phyloP scores from a whole-genome alignment of 2,329 filamentous ascomycete species.

The Neofusicoccum cordaticola region DNA sequence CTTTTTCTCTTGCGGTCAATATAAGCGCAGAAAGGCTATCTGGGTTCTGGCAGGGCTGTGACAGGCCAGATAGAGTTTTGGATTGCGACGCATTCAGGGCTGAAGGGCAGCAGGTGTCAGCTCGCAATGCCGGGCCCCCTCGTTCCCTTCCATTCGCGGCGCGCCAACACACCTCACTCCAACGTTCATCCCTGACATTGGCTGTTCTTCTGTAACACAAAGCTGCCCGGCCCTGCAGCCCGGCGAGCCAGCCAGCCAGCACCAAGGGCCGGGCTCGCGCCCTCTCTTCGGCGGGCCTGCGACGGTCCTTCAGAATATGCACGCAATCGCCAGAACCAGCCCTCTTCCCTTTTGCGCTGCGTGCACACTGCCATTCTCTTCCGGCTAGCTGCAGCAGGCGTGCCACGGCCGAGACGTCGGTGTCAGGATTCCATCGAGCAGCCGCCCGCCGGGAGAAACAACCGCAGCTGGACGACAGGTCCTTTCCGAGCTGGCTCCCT shows the following conservation, averaged over 20 bases:
- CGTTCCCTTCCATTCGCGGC: conserved; percentile 10
- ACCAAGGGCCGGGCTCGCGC: neutral
- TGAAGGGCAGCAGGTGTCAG: neutral
- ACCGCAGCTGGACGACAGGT: conserved; percentile 8
- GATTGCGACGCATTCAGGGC: neutral
- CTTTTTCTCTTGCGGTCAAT: neutral
- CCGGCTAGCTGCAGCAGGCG: conserved; percentile 98
- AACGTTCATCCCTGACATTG: conserved; percentile 14
- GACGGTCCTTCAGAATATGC: neutral
- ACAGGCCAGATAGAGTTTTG: neutral
- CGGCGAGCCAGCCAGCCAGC: neutral
- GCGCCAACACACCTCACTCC: conserved; percentile 11
- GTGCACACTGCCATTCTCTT: neutral
- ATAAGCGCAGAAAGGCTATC: neutral
- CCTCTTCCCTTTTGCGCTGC: neutral
- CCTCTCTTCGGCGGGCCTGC: neutral
- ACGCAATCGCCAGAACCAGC: conserved; percentile 1
- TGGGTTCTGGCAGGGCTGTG: neutral
- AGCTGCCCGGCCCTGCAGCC: neutral
- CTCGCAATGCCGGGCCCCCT: neutral
- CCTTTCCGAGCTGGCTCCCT: neutral
- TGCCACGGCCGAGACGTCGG: conserved; percentile 78
- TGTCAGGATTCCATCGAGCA: neutral
- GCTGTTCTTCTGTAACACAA: conserved; percentile 11
- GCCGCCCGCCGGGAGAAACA: conserved; percentile 3